These are phyloP conservation scores for Epichloe baconii DNA, from an alignment of 2,329 filamentous ascomycete species.

Conservation along the genomic window DNA sequence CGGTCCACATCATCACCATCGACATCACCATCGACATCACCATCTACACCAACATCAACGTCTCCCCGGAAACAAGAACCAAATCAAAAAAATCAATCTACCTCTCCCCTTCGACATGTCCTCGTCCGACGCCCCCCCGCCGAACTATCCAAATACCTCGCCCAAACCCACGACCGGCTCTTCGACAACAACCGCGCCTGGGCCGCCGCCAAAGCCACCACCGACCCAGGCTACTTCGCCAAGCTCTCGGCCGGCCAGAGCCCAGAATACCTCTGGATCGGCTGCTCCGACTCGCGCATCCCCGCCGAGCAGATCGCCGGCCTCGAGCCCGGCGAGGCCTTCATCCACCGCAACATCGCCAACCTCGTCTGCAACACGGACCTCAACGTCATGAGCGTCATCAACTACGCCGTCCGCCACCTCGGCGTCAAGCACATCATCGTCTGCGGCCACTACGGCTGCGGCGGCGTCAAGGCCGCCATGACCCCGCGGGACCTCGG, in stretches of 20 bases:
- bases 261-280: slow-evolving; percentile 74
- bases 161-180: slow-evolving; percentile 51
- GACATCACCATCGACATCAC: not conserved
- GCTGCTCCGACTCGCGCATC: slow-evolving; percentile 80
- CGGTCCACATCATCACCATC: not conserved
- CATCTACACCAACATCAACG: not conserved
- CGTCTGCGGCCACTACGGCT: slow-evolving; percentile 68
- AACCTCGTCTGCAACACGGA: slow-evolving; percentile 75
- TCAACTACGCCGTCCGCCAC: slow-evolving; percentile 75
- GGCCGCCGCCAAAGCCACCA: slow-evolving; percentile 43
- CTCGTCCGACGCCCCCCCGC: not conserved
- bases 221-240: slow-evolving; percentile 52
- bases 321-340: slow-evolving; percentile 77
- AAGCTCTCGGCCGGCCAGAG: slow-evolving; percentile 51
- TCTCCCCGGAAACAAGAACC: not conserved
- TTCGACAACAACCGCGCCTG: slow-evolving; percentile 57
- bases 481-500: slow-evolving; percentile 59
- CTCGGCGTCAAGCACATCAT: slow-evolving; percentile 72
- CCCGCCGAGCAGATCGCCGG: slow-evolving; percentile 83
- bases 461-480: slow-evolving; percentile 63
- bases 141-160: slow-evolving; percentile 31
- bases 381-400: slow-evolving; percentile 66
- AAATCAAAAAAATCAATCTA: no score
- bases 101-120: slow-evolving; percentile 2
- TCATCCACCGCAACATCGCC: slow-evolving; percentile 90